Conservation (phyloP, 257 asterid species). For the Nyctanthes arbortristis region DNA sequence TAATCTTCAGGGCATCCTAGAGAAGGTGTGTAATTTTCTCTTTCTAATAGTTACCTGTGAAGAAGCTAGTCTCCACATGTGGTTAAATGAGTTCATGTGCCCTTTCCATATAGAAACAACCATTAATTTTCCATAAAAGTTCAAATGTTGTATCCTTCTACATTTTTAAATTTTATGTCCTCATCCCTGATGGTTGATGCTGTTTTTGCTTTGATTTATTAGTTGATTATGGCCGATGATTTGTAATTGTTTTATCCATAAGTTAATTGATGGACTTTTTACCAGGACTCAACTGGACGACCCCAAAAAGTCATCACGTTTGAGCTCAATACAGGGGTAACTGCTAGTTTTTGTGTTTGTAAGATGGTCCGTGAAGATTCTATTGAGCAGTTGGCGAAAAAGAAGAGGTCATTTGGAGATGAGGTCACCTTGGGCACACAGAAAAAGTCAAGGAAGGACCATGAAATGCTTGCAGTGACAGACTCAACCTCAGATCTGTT, state of each 20-base stretch:
- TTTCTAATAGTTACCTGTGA: background rate
- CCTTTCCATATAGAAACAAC: background rate
- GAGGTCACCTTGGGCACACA: conserved; percentile 25
- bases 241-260: background rate
- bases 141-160: background rate
- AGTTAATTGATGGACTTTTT: conserved; percentile 12
- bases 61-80: background rate
- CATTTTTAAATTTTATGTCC: background rate
- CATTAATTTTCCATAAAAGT: background rate
- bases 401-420: conserved; percentile 50
- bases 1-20: conserved; percentile 56
- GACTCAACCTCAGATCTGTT: background rate
- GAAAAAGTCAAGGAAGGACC: conserved; percentile 48
- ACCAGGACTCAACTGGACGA: conserved; percentile 68
- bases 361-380: conserved; percentile 29
- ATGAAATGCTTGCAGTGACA: background rate
- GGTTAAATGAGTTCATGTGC: background rate
- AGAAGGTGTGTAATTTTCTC: conserved; percentile 46
- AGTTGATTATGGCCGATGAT: background rate
- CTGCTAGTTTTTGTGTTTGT: conserved; percentile 51
- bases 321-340: conserved; percentile 43
- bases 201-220: background rate
- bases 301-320: conserved; percentile 56
- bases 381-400: conserved; percentile 21
- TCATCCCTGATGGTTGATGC: background rate